A percentile compares a stretch with the other conserved stretches of the same genome.
These are phyloP conservation scores for Dendrobium officinale DNA, from an alignment of 106 monocot genomes.

Conservation along the genomic window DNA sequence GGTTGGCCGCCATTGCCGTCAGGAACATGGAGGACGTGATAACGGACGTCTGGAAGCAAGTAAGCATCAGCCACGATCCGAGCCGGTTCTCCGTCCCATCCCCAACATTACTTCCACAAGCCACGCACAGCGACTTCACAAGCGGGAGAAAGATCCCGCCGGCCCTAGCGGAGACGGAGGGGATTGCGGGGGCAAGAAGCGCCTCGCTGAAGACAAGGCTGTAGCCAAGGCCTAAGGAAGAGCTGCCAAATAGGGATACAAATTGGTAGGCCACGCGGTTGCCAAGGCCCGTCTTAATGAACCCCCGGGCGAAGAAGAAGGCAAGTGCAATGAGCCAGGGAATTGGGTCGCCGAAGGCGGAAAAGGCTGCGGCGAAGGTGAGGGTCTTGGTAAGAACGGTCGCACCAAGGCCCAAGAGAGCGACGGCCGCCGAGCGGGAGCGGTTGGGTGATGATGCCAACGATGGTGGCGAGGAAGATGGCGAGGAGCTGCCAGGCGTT, in stretches of 20 bases:
- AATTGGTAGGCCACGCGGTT: constrained; percentile 94
- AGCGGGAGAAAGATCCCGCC: constrained; percentile 96
- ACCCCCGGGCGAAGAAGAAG: constrained; percentile 97
- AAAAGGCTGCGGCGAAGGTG: constrained; percentile 88
- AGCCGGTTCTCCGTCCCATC: constrained; percentile 79
- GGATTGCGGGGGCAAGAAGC: constrained; percentile 77
- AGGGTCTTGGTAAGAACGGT: constrained; percentile 87
- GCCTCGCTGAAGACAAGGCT: constrained; percentile 93
- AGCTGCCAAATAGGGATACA: constrained; percentile 87
- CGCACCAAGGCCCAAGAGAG: constrained; percentile 83
- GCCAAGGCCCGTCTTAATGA: constrained; percentile 96
- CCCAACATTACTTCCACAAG: constrained; percentile 79
- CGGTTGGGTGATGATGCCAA: constrained; percentile 97
- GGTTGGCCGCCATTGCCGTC: constrained; percentile 96
- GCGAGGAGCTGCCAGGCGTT: constrained; percentile 92
- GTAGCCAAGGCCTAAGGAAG: constrained; percentile 86
- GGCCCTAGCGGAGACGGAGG: constrained; percentile 85
- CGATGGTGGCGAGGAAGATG: constrained; percentile 91
- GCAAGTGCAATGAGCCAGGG: constrained; percentile 98
- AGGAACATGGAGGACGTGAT: constrained; percentile 93
- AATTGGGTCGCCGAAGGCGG: constrained; percentile 94
- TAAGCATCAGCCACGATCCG: constrained; percentile 98
- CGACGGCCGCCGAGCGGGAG: constrained; percentile 96
- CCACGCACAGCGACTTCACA: constrained; percentile 84
- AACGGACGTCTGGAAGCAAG: constrained; percentile 96